Evolutionary conservation across 2,329 filamentous ascomycete genomes (phyloP), one percentile per base, ranked within the genome.

Genomic region (Phaeomoniella chlamydospora): DNA sequence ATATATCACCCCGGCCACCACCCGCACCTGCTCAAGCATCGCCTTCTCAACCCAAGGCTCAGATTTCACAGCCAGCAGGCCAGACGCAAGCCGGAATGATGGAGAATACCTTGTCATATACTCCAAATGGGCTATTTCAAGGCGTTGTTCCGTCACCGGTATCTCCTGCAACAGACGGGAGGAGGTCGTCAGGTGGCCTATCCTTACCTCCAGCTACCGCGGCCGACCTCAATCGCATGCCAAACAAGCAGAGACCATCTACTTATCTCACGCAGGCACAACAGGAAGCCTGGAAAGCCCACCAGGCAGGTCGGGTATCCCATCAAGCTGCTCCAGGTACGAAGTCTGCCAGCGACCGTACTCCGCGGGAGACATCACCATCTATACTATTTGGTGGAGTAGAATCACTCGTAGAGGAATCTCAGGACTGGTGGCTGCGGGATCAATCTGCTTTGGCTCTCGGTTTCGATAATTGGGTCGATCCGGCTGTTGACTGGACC

Each of bases 371-470:
- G 6, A 48, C 57, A 5, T 57, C 56, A 15, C 59, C 64, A 0
- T 63, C 61, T 6, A 64, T 67, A 9, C 59, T 74, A 35, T 77
- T 78, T 41, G 71, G 72, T 15, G 68, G 67, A 5, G 62, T 76
- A 1, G 72, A 77, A 22, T 68, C 70, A 31, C 53, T 80, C 4
- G 64, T 79, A 3, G 65, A 71, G 32, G 74, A 79, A 34, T 72
- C 69, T 33, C 72, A 77, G 41, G 70, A 79, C 45, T 76, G 70
- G 72, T 77, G 73, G 63, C 62, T 75, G 37, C 59, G 67, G 22
- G 76, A 81, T 46, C 74, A 80, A 45, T 67, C 62, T 13, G 68
- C 70, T 34, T 55, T 80, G 3, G 73, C 70, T 0, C 52, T 68
- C 3, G 75, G 74, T 2, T 72, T 80, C 42, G 75, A 70, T 16